Evolutionary conservation across 2,329 filamentous ascomycete species (phyloP).

Genomic region (Cercospora berteroae): DNA sequence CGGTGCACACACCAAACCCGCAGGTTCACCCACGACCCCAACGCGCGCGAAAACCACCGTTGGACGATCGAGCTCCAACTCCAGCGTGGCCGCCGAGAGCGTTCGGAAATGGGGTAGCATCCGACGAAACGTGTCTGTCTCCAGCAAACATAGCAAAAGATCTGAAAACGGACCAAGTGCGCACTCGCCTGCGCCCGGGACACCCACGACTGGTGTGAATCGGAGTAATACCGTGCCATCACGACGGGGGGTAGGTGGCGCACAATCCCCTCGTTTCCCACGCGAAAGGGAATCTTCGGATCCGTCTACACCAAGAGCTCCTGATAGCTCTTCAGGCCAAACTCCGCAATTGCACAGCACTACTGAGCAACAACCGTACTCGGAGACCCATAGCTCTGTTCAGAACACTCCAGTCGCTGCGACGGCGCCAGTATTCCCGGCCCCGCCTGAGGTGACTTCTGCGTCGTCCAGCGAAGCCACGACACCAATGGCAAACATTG

Average conservation of each 20-base stretch:
- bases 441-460: conserved; percentile 41
- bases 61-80: conserved; percentile 77
- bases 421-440: conserved; percentile 34
- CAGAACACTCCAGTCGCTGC: conserved; percentile 33
- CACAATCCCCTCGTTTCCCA: conserved; percentile 65
- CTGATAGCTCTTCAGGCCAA: conserved; percentile 6
- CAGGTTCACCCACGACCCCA: conserved; percentile 45
- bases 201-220: conserved; percentile 55
- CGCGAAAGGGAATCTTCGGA: conserved; percentile 51
- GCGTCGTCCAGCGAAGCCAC: conserved; percentile 43
- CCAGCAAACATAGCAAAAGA: conserved; percentile 78
- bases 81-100: conserved; percentile 84
- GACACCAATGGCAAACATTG: conserved; percentile 35
- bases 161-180: conserved; percentile 72
- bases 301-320: conserved; percentile 48
- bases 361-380: conserved; percentile 25
- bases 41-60: conserved; percentile 56
- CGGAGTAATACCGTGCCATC: conserved; percentile 91
- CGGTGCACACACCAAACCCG: conserved; percentile 56
- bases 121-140: conserved; percentile 85
- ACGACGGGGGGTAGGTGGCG: conserved; percentile 66
- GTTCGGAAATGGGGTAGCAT: conserved; percentile 76
- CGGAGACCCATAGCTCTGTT: conserved; percentile 28
- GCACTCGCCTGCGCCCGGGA: conserved; percentile 52
- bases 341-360: not conserved